Percentiles rank a stretch among this genome's conserved stretches.
phyloP scores from a whole-genome alignment of 2,329 filamentous ascomycete species.

The Calonectria pteridis region DNA sequence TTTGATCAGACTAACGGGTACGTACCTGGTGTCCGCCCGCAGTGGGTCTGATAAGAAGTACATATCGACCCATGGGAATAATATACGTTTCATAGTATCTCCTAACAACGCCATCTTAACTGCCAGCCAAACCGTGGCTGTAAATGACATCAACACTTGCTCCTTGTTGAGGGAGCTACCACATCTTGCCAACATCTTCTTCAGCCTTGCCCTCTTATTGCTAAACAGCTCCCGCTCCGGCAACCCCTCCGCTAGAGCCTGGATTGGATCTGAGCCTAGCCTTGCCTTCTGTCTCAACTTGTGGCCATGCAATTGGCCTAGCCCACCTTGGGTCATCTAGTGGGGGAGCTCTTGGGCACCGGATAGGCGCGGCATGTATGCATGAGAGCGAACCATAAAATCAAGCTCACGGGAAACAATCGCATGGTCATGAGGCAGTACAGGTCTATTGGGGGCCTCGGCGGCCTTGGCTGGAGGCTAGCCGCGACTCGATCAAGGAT shows the following conservation, averaged over 20 bases:
- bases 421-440: slow-evolving; percentile 39
- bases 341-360: not conserved
- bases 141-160: slow-evolving; percentile 44
- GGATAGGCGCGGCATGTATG: not conserved
- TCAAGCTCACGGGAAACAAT: not conserved
- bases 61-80: not conserved
- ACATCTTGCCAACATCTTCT: slow-evolving; percentile 31
- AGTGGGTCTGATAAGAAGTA: slow-evolving; percentile 11
- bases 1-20: not conserved
- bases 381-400: slow-evolving; percentile 17
- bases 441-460: slow-evolving; percentile 38
- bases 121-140: slow-evolving; percentile 29
- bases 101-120: slow-evolving; percentile 22
- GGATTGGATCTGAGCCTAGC: not conserved
- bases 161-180: slow-evolving; percentile 31
- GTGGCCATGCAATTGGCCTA: slow-evolving; percentile 16
- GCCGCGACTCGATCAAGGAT: slow-evolving; percentile 32
- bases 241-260: not conserved
- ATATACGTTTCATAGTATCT: not conserved
- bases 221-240: slow-evolving; percentile 11
- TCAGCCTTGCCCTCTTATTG: slow-evolving; percentile 30
- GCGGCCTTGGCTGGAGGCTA: slow-evolving; percentile 33
- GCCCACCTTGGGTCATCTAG: not conserved
- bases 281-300: not conserved
- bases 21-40: not conserved